Conservation (phyloP, 2,329 filamentous ascomycete genomes). For the Botrytis porri region DNA sequence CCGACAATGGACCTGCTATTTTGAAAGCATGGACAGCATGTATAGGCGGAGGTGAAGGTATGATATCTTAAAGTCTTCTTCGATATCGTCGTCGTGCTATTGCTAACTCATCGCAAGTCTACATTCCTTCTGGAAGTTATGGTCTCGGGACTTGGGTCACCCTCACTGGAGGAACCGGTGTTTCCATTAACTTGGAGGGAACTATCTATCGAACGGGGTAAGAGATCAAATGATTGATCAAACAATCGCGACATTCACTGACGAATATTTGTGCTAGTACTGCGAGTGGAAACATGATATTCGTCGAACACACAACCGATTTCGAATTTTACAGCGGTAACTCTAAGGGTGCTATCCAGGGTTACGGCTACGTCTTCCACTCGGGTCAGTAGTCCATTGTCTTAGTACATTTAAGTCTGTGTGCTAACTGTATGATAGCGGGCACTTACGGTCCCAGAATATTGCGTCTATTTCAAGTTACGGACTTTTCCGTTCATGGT, state of each 20-base stretch:
- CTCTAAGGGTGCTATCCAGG: constrained; percentile 51
- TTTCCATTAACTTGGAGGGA: constrained; percentile 52
- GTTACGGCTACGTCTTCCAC: constrained; percentile 50
- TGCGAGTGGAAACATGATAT: constrained; percentile 53
- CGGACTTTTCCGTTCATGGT: constrained; percentile 30
- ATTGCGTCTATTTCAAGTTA: constrained; percentile 27
- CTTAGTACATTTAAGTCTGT: background rate
- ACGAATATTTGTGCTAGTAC: constrained; percentile 19
- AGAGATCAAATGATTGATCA: background rate
- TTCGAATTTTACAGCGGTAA: constrained; percentile 54
- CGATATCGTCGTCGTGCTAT: background rate
- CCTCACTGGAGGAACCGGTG: constrained; percentile 46
- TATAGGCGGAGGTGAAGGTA: constrained; percentile 42
- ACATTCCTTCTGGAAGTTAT: constrained; percentile 43
- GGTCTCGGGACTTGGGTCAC: constrained; percentile 50
- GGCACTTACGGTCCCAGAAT: constrained; percentile 27
- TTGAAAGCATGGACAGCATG: constrained; percentile 45
- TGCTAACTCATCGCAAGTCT: constrained; percentile 19
- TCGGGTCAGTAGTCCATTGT: constrained; percentile 28
- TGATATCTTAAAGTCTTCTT: background rate
- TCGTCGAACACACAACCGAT: constrained; percentile 48
- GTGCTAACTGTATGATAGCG: constrained; percentile 5
- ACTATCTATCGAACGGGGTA: constrained; percentile 49
- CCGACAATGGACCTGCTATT: constrained; percentile 46
- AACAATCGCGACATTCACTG: background rate